Base-by-base conservation (phyloP, 2,329 filamentous ascomycete genomes). In the Leptosphaerulina australis region DNA sequence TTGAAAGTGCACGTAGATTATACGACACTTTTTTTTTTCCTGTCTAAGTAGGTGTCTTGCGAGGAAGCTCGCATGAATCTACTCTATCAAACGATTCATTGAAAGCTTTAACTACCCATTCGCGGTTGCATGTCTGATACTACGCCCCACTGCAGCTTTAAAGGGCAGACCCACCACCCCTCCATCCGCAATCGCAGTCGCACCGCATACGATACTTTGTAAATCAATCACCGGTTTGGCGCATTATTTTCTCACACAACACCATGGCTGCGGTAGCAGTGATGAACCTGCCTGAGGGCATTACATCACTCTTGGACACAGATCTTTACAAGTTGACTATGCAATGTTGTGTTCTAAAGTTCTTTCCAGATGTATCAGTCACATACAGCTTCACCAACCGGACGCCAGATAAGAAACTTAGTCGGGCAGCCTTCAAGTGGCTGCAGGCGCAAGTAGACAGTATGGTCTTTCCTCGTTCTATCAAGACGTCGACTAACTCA, bases 241-340 rank as follows among this genome's bases (percentile, higher is more conserved):
- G 36, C 36, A 21, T 31, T 5, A 17, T 30, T 50, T 28, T 22
- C 20, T 36, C 22, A 29, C 44, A 43, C 37, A 29, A 28, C 44
- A 44, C 5, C 38, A 72, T 72, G 68, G 64, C 62, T 15, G 36
- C 44, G 7, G 35, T 43, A 30, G 29, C 44, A 30, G 29, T 54
- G 5, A 55, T 60, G 3, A 54, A 45, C 20, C 35, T 71, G 68
- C 72, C 76, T 5, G 71, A 73, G 63, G 71, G 71, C 62, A 56
- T 74, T 39, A 63, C 65, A 55, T 80, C 77, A 2, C 68, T 80
- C n/a, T 66, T 81, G 35, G 78, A 81, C 50, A 81, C 78, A 1
- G 85, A 88, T 71, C 75, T 99, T 54, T 99, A 97, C 83, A 99
- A 99, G 76, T 77, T 99, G 74, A 99, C 94, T 15, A 99, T 99